Evolutionary conservation across 495 filamentous ascomycete genomes (phyloP).

Genomic region (Hyaloscypha finlandica): DNA sequence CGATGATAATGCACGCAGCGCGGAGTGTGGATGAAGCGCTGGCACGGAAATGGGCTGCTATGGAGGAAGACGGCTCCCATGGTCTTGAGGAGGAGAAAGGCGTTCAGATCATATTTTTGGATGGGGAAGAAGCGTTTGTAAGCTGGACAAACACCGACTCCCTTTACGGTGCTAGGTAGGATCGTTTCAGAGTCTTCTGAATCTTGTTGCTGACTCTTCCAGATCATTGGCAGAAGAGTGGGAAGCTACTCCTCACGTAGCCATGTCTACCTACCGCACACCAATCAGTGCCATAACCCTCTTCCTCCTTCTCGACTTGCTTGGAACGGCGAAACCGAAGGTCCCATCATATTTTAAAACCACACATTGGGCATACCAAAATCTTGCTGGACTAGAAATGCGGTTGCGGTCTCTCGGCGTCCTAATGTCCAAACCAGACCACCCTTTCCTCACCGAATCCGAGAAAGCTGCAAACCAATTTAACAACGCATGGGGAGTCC

Average conservation of each 20-base stretch:
- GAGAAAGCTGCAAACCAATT: slow-evolving; percentile 55
- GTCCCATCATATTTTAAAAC: slow-evolving; percentile 81
- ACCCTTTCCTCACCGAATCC: slow-evolving; percentile 49
- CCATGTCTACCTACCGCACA: slow-evolving; percentile 71
- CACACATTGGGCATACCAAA: slow-evolving; percentile 91
- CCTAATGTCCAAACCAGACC: slow-evolving; percentile 16
- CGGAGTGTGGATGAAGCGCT: slow-evolving; percentile 76
- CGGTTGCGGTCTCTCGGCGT: slow-evolving; percentile 57
- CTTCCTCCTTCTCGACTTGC: slow-evolving; percentile 90
- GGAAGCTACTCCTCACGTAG: slow-evolving; percentile 65
- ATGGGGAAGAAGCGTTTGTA: slow-evolving; percentile 92
- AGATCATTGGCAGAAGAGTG: slow-evolving; percentile 73
- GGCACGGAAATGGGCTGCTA: slow-evolving; percentile 75
- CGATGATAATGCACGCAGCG: slow-evolving; percentile 86
- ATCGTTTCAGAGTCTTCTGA: background rate
- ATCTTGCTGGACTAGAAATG: slow-evolving; percentile 65
- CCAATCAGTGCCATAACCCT: slow-evolving; percentile 77
- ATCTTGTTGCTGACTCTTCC: slow-evolving; percentile 3
- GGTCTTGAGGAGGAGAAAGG: slow-evolving; percentile 71
- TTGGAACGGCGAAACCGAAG: slow-evolving; percentile 68
- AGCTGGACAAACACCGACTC: slow-evolving; percentile 79
- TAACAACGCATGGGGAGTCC: slow-evolving; percentile 49
- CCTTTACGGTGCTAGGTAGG: slow-evolving; percentile 78
- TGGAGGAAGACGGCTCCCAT: slow-evolving; percentile 57
- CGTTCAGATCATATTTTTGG: slow-evolving; percentile 85